Base-by-base conservation (phyloP, 768 basidiomycete genomes). In the Mycena venus region DNA sequence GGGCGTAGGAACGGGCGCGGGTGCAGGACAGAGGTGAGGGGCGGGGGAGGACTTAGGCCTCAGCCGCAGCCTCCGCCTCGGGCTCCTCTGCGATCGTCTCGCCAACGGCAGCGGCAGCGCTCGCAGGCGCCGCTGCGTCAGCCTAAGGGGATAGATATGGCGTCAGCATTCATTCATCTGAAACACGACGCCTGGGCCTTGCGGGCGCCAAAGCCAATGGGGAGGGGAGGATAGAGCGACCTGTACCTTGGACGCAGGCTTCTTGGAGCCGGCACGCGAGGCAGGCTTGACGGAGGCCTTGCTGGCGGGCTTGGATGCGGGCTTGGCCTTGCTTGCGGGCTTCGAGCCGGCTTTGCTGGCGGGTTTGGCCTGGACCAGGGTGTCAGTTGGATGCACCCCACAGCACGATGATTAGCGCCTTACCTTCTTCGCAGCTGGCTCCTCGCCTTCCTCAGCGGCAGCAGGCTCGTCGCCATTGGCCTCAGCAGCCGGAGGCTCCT, bases 401-500 rank as follows among this genome's bases (percentile, higher is more conserved):
- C 2, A 12, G 4, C 10, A 59, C 58, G 3, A 58, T n/a, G n/a
- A n/a, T n/a, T n/a, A n/a, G n/a, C n/a, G n/a, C n/a, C n/a, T n/a
- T n/a, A 91, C 93, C 88, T 91, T 94, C 85, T 94, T 94, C 8
- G 91, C 85, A 0, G 92, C 85, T 40, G 93, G 93, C 58, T 82
- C 80, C 67, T 88, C 85, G 2, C 88, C 85, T 12, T 80, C 82
- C 34, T 75, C 79, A 58, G 80, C 80, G 15, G 49, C 79, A 47
- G 53, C 53, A 5, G 53, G n/a, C 47, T 49, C 53, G 6, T 80
- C 78, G 19, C 74, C 77, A 32, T 79, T 79, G 36, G 68, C 74
- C 29, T 80, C 84, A n/a, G 82, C 77, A 38, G 84, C 82, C 0
- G 67, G 74, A 21, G 60, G 60, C 51, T 83, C 85, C 79, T 88